Conservation (phyloP, 1,139 yeast species). For the Sugiyamaella pinicola region DNA sequence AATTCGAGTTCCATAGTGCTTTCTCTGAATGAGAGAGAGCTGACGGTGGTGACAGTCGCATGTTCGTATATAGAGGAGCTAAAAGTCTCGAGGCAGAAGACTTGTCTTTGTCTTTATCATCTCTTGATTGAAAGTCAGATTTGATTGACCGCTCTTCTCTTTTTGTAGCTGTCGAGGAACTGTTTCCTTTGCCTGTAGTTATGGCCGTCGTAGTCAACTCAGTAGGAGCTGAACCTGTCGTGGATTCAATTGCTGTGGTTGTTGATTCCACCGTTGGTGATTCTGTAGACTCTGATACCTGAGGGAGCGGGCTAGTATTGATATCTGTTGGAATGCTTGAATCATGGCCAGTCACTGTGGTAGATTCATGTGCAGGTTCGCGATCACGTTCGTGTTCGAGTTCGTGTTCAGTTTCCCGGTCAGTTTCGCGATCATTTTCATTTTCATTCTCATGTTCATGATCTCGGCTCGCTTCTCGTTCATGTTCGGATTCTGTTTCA, state of each 20-base stretch:
- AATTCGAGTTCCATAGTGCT: background rate
- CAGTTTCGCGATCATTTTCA: background rate
- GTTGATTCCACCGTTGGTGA: background rate
- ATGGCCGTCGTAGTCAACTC: background rate
- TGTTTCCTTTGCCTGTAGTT: background rate
- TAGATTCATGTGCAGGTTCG: background rate
- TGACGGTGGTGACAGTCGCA: slow-evolving; percentile 11
- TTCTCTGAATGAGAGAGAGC: slow-evolving; percentile 12
- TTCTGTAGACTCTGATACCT: background rate
- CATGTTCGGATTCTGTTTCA: background rate
- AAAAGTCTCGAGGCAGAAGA: background rate
- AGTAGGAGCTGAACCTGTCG: background rate
- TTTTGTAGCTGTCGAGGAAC: background rate
- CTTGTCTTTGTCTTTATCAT: background rate
- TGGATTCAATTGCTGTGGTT: background rate
- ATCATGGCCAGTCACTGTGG: background rate
- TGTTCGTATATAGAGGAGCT: slow-evolving; percentile 8
- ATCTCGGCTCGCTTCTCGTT: background rate
- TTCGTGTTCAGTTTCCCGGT: background rate
- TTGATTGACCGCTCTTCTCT: background rate
- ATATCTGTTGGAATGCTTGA: background rate
- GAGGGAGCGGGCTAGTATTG: background rate
- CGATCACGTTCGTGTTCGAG: background rate
- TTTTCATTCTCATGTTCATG: background rate
- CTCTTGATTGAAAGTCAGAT: slow-evolving; percentile 5